Base-by-base conservation (phyloP, 257 asterid species). In the Fraxinus anomala region DNA sequence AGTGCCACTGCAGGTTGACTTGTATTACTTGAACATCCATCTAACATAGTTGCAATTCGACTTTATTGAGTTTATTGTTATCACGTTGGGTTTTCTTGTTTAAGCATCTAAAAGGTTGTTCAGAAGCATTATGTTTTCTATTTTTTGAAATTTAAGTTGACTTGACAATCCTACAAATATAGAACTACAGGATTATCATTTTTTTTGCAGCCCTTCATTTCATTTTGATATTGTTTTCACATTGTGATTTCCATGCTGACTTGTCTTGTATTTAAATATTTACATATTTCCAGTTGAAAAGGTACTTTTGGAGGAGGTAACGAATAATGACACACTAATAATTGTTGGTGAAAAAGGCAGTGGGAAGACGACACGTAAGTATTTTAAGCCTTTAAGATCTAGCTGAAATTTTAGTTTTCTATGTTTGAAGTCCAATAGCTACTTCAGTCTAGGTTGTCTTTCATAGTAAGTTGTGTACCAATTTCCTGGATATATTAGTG, bases 271-370 rank as follows among this genome's bases (percentile, higher is more conserved):
- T 59, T 54, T 56, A 17, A 16, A 70, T 78, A 44, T 75, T 74
- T 21, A 39, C 13, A 69, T 77, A 75, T 67, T 40, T 79, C 79
- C 86, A 93, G 99, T 85, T 76, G 93, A 89, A 89, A 91, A 83
- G 85, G 83, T 87, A 78, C 97, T 93, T 23, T 76, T 95, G 85
- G 99, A 93, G 83, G 98, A 95, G 89, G 91, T 91, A 70, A 80
- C 80, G 67, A 88, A 86, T n/a, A 88, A 93, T 67, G 94, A 89
- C 79, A 82, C 93, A 6, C 88, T 95, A 69, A 93, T 95, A 79
- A 86, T 95, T 85, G 99, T 95, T 67, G 99, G 99, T 84, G 98
- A 95, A 86, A 93, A 98, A 73, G 97, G 96, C 49, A 95, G 98
- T 76, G 99, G 99, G 82, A 93, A 95, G 87, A 95, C 98, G 75